Evolutionary conservation across 257 asterid genomes (phyloP), one percentile per base, ranked within the genome.

Genomic region (Ajuga chamaepitys): DNA sequence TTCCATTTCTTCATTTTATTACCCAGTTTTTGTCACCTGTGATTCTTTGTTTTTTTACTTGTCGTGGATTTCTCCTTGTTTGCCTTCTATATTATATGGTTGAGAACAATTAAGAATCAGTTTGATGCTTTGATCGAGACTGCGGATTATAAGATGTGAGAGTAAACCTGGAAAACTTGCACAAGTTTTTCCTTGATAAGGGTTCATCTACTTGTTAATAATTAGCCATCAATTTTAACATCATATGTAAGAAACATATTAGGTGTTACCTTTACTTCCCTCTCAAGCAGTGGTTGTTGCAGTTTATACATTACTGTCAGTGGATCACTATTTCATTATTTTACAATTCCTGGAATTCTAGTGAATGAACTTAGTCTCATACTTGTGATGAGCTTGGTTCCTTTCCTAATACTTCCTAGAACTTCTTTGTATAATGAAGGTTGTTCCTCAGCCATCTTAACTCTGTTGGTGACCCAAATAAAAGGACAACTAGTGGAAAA

Each of bases 21-120:
- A 34, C 59, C 67, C 66, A 58, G 30, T 69, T 69, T 62, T 54
- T 24, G n/a, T 28, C 70, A 26, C 67, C 46, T 40, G 48, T 47
- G 67, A 64, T 26, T 50, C 55, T 7, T 22, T 60, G 17, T 61
- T 60, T 30, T 47, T 68, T 58, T 46, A 46, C 37, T 57, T 44
- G 25, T 13, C 9, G 20, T 58, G 64, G 62, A 37, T 57, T 62
- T 25, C 24, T 41, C 26, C 62, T 22, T 46, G 18, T 42, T 32
- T 38, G n/a, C 55, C 52, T 65, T 21, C 37, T 64, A 51, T 68
- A 25, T n/a, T n/a, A n/a, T n/a, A n/a, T n/a, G n/a, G 28, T 35
- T 26, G 60, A 44, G 62, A 59, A 35, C 44, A 61, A 62, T 28
- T 45, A 21, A 40, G 9, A 55, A 64, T 61, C 25, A 21, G 20